Base-by-base conservation (phyloP, 1,284 basidiomycete genomes). In the Mrakiaceae sp. region DNA sequence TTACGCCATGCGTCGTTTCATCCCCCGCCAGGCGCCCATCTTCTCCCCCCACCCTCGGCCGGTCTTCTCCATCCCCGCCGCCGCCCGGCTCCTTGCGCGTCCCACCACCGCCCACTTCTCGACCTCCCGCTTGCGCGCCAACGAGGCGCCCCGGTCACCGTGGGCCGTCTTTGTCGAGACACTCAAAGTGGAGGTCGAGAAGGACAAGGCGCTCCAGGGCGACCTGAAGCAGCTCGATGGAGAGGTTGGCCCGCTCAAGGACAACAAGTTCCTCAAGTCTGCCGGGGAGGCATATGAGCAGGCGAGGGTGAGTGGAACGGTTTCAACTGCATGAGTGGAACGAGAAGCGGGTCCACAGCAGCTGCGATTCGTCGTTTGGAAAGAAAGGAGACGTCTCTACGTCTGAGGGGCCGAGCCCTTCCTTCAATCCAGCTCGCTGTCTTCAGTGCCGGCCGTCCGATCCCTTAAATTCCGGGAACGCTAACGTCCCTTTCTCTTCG, bases 171-270 rank as follows among this genome's bases (percentile, higher is more conserved):
- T 98, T 70, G 91, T 97, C 14, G 90, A 97, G 56, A 93, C 95
- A 39, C 81, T 98, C 63, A 84, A 83, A 70, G 91, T 96, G 67
- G 95, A 98, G 78, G 79, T 98, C 58, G 81, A 84, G 74, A 98
- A 98, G 81, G 95, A 91, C 74, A 81, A 91, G 70, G 94, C 95
- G 74, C 81, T 96, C 64, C 92, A 96, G 78, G 91, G 97, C 60
- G 96, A 95, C 77, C 88, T 98, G 66, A 93, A 92, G 79, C 92
- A 96, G 78, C 82, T 98, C 46, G 90, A 95, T 77, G 96, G 96
- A 70, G 92, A 98, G 75, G 95, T 96, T 50, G 90, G 91, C 78
- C 97, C 97, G 78, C 79, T 97, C 62, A 94, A 96, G 78, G 95
- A 98, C 75, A 90, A 87, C 64, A 92, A 95, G 74, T 88, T 94